Evolutionary conservation across 495 filamentous ascomycete genomes (phyloP).

Genomic region (Aspergillus steynii): DNA sequence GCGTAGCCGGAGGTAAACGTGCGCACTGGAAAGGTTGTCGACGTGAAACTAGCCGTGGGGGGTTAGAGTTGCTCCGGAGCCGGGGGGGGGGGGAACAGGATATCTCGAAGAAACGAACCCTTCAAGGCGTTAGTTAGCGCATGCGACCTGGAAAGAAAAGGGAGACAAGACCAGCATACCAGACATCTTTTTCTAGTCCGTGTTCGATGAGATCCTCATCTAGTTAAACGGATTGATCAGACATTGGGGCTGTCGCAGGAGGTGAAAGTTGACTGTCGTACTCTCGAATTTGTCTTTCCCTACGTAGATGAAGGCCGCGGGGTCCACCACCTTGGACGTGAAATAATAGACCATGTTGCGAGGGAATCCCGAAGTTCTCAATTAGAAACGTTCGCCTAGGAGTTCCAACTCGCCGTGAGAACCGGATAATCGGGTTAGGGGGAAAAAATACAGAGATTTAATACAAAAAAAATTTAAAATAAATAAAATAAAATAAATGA

Average conservation of each 20-base stretch:
- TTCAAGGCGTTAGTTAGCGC: slow-evolving; percentile 21
- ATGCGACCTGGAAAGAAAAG: not conserved
- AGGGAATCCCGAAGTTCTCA: not conserved
- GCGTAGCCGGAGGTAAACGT: slow-evolving; percentile 86
- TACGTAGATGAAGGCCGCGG: slow-evolving; percentile 85
- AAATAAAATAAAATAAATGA: too few species aligned
- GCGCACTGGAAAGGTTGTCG: slow-evolving; percentile 94
- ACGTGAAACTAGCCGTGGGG: slow-evolving; percentile 74
- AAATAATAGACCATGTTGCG: slow-evolving; percentile 91
- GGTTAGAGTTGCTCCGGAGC: slow-evolving; percentile 22
- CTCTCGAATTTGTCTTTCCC: slow-evolving; percentile 99
- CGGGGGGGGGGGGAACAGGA: slow-evolving; percentile 7
- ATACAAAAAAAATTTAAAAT: too few species aligned
- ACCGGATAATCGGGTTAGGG: not conserved
- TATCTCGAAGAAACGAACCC: slow-evolving; percentile 35
- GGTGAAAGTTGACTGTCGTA: slow-evolving; percentile 43
- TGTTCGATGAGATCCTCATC: slow-evolving; percentile 95
- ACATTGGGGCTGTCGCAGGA: slow-evolving; percentile 24
- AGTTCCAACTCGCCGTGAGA: not conserved
- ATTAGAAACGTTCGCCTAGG: not conserved
- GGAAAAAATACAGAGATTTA: too few species aligned
- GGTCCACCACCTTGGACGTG: slow-evolving; percentile 75
- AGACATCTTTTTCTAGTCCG: slow-evolving; percentile 93
- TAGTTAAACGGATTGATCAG: slow-evolving; percentile 36
- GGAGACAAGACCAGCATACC: slow-evolving; percentile 51